Evolutionary conservation across 345 rosid species (phyloP).

Genomic region (Ceriops decandra): DNA sequence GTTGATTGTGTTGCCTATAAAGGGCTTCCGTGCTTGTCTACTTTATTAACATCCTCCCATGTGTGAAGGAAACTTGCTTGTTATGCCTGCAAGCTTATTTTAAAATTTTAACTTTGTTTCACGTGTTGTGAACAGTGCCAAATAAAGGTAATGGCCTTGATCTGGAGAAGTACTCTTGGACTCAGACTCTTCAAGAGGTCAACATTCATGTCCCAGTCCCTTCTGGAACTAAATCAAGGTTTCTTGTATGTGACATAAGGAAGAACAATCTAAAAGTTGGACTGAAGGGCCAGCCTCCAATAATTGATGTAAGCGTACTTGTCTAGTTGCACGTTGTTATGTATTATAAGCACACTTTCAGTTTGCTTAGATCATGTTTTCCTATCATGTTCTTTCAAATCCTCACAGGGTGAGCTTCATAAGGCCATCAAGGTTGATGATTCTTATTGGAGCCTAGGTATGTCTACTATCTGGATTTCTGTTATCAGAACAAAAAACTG

Average conservation of each 20-base stretch:
- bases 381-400: background rate
- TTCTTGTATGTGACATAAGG: constrained; percentile 70
- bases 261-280: constrained; percentile 82
- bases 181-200: constrained; percentile 84
- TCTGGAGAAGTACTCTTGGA: constrained; percentile 84
- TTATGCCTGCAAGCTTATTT: background rate
- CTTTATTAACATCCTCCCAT: too few species aligned
- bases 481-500: too few species aligned
- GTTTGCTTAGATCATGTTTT: background rate
- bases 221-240: constrained; percentile 67
- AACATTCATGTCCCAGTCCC: constrained; percentile 67
- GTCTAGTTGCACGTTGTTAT: background rate
- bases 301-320: constrained; percentile 64
- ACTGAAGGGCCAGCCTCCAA: constrained; percentile 74
- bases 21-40: too few species aligned
- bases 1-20: too few species aligned
- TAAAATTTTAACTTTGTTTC: background rate
- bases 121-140: constrained; percentile 47
- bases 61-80: background rate
- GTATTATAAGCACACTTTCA: background rate
- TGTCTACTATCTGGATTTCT: constrained; percentile 6
- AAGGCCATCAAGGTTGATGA: constrained; percentile 71
- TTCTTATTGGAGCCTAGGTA: constrained; percentile 94
- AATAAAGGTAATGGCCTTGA: constrained; percentile 90
- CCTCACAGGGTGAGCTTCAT: constrained; percentile 65